phyloP scores from a whole-genome alignment of 2,329 filamentous ascomycete genomes.

The Xylariomycetidae sp. region DNA sequence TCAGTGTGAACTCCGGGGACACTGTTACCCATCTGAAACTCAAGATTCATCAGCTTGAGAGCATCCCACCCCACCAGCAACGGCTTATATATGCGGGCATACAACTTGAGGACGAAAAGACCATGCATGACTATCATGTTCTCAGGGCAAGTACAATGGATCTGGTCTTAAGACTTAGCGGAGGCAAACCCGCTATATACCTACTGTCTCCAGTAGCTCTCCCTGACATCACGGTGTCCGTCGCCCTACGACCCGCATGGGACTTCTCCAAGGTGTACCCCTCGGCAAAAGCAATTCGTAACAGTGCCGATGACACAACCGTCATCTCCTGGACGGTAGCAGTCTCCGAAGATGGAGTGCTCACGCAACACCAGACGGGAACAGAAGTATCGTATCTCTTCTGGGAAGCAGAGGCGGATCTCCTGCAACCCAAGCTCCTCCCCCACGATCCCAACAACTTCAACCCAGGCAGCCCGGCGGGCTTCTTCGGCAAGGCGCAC shows the following conservation, averaged over 20 bases:
- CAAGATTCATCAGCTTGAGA: too few relatives aligned
- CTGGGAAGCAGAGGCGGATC: neutral
- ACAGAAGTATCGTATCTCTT: neutral
- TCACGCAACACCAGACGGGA: too few relatives aligned
- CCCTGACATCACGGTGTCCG: neutral
- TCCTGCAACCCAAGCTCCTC: neutral
- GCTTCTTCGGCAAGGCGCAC: conserved; percentile 1
- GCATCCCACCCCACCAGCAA: too few relatives aligned
- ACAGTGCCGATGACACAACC: too few relatives aligned
- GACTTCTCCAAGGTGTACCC: neutral
- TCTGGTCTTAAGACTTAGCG: neutral
- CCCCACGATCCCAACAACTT: neutral
- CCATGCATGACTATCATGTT: neutral
- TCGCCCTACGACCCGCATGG: neutral
- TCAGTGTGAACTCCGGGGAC: too few relatives aligned
- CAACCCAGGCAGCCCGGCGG: neutral
- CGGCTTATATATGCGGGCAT: too few relatives aligned
- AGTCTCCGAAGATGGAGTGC: too few relatives aligned
- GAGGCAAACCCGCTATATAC: neutral
- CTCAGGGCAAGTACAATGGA: neutral
- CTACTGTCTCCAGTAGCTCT: neutral
- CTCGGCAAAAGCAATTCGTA: too few relatives aligned
- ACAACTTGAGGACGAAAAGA: too few relatives aligned
- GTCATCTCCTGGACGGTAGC: too few relatives aligned
- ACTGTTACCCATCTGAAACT: too few relatives aligned